Base-by-base conservation (phyloP, 2,329 filamentous ascomycete genomes). In the Ophiocordyceps polyrhachis-furcata region DNA sequence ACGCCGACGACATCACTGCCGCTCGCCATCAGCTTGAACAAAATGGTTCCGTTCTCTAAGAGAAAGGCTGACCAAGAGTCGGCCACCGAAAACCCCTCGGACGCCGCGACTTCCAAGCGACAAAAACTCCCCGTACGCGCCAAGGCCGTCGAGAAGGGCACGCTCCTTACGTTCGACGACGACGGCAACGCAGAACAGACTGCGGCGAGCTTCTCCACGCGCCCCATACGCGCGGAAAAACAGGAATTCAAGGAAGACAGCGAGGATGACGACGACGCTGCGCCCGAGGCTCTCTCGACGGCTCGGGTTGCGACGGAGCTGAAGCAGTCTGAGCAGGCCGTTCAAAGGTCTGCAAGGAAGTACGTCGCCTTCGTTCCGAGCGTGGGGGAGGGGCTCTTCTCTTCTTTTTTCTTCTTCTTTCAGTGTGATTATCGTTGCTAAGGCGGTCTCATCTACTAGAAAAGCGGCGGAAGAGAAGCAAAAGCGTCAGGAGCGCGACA, bases 211-310 rank as follows among this genome's bases (percentile, higher is more conserved):
- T 17, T 51, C 4, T 32, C 44, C 13, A 50, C 51, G 15, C 45
- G 6, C 4, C 4, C 51, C 1, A 54, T 57, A 15, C 52, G 56
- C 4, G 59, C 62, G 3, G 60, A 62, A 1, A 61, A n/a, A n/a
- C n/a, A 64, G 4, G 58, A 62, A 8, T 17, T 8, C 4, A 47
- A 7, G 1, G 64, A 66, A 4, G 62, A 63, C 12, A 67, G 66
- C 40, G 70, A 73, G 38, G 71, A 75, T 40, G 70, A 73, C 40
- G 71, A 75, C 40, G 71, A 76, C 44, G 72, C 70, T 42, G 72
- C 72, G 0, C 73, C 73, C 9, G 74, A 77, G 56, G 73, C 70
- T 3, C 66, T 77, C n/a, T 76, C 73, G 0, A 71, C 71, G 1
- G 56, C 60, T 13, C 63, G 63, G 42, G 70, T 66, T 3, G 71